These are phyloP conservation scores for Lachancea nothofagi DNA, from an alignment of 805 yeast genomes.

Conservation along the genomic window DNA sequence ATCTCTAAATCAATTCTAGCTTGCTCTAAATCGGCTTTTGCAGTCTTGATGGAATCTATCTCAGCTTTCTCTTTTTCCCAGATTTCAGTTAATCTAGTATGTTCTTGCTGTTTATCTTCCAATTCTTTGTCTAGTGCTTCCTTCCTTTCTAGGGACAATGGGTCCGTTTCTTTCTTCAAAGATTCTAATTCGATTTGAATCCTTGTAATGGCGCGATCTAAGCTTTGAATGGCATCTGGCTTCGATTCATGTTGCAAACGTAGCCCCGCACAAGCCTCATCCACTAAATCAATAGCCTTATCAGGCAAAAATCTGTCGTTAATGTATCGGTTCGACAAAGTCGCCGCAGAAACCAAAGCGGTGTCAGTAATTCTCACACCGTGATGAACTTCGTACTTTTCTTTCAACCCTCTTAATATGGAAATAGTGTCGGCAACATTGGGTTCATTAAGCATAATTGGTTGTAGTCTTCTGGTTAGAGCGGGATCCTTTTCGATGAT, in stretches of 20 bases:
- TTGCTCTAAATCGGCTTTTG: slow-evolving; percentile 77
- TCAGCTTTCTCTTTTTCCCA: slow-evolving; percentile 83
- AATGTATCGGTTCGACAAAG: slow-evolving; percentile 81
- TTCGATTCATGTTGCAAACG: slow-evolving; percentile 94
- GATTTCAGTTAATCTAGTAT: slow-evolving; percentile 62
- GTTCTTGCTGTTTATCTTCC: slow-evolving; percentile 55
- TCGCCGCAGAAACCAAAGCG: slow-evolving; percentile 91
- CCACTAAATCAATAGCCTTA: slow-evolving; percentile 93
- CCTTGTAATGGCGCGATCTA: slow-evolving; percentile 87
- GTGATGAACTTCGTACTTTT: slow-evolving; percentile 92
- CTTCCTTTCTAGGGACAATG: slow-evolving; percentile 71
- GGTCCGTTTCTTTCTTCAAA: slow-evolving; percentile 85
- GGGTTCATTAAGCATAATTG: slow-evolving; percentile 83
- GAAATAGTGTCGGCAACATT: slow-evolving; percentile 86
- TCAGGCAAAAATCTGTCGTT: slow-evolving; percentile 91
- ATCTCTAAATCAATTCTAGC: slow-evolving; percentile 80
- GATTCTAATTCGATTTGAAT: slow-evolving; percentile 94
- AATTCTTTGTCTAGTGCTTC: slow-evolving; percentile 68
- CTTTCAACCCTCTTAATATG: slow-evolving; percentile 88
- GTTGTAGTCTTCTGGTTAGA: slow-evolving; percentile 86
- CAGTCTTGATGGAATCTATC: slow-evolving; percentile 69
- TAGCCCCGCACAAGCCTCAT: slow-evolving; percentile 94
- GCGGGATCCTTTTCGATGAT: slow-evolving; percentile 97
- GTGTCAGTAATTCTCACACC: slow-evolving; percentile 93
- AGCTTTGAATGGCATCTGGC: slow-evolving; percentile 86